Conservation (phyloP, 495 filamentous ascomycete species). For the Hamigera avellanea region DNA sequence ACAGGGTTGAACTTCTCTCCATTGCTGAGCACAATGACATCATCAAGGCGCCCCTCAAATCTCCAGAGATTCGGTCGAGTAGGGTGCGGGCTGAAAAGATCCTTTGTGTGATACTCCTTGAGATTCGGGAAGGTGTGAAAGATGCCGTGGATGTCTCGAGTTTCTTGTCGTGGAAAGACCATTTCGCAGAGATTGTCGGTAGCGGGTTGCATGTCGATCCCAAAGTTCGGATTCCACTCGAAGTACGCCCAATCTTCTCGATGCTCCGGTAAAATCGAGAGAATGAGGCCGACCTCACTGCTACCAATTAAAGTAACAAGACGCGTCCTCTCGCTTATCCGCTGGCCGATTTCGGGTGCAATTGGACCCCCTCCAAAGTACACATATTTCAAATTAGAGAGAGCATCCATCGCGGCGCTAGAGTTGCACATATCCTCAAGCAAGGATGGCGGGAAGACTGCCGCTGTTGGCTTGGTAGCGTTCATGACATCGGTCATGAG, state of each 20-base stretch:
- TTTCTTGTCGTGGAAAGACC: neutral
- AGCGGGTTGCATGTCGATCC: neutral
- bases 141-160: conserved; percentile 3
- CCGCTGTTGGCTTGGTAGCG: neutral
- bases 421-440: conserved; percentile 1
- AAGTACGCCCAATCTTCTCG: neutral
- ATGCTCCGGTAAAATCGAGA: neutral
- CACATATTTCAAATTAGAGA: neutral
- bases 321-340: conserved; percentile 1
- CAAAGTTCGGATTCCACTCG: neutral
- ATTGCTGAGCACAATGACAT: conserved; percentile 28
- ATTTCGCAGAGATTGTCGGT: conserved; percentile 5
- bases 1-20: conserved; percentile 34
- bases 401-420: neutral
- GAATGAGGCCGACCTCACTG: conserved; percentile 8
- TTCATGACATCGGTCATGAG: neutral
- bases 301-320: conserved; percentile 8
- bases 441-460: conserved; percentile 2
- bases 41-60: conserved; percentile 21
- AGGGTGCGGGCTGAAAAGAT: conserved; percentile 38
- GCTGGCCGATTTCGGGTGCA: conserved; percentile 6
- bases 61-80: conserved; percentile 19
- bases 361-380: conserved; percentile 1
- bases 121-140: conserved; percentile 23
- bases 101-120: conserved; percentile 41